These are phyloP conservation scores for Bipolaris gigantea DNA, from an alignment of 2,329 filamentous ascomycete genomes.

Conservation along the genomic window DNA sequence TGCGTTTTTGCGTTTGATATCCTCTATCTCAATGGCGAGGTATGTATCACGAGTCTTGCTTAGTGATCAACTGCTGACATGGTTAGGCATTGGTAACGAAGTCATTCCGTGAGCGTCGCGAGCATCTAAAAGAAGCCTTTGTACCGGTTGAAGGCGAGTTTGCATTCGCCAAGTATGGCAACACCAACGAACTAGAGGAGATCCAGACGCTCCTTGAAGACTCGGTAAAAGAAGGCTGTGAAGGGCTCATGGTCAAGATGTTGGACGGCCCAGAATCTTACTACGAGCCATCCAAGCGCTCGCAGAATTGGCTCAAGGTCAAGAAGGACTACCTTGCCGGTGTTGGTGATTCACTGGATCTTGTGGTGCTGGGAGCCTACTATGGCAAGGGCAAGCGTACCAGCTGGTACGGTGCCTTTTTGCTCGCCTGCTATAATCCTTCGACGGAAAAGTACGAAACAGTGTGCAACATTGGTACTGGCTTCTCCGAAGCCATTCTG, in stretches of 20 bases:
- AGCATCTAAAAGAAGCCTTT: constrained; percentile 74
- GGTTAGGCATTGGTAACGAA: constrained; percentile 75
- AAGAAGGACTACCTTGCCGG: constrained; percentile 98
- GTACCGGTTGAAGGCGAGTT: constrained; percentile 84
- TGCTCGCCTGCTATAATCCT: constrained; percentile 90
- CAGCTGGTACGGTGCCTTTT: constrained; percentile 91
- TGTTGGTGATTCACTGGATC: constrained; percentile 91
- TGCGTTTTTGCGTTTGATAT: constrained; percentile 97
- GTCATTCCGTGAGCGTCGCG: constrained; percentile 78
- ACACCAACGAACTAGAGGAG: constrained; percentile 87
- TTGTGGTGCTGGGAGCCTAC: constrained; percentile 94
- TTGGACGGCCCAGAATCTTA: constrained; percentile 87
- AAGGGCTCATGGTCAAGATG: constrained; percentile 99
- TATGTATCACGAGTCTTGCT: constrained; percentile 31
- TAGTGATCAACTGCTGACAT: constrained; percentile 22
- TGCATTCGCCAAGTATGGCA: constrained; percentile 80
- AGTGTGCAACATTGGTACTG: constrained; percentile 97
- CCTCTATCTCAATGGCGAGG: constrained; percentile 87
- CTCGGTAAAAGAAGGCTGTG: constrained; percentile 91
- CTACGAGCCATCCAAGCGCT: constrained; percentile 94
- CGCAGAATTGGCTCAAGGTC: constrained; percentile 97
- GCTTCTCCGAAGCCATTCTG: constrained; percentile 93
- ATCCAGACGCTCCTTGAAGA: constrained; percentile 93
- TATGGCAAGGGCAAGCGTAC: constrained; percentile 94
- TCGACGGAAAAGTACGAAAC: constrained; percentile 83